Base-by-base conservation (phyloP, 805 yeast species). In the Tetrapisispora namnaoensis region DNA sequence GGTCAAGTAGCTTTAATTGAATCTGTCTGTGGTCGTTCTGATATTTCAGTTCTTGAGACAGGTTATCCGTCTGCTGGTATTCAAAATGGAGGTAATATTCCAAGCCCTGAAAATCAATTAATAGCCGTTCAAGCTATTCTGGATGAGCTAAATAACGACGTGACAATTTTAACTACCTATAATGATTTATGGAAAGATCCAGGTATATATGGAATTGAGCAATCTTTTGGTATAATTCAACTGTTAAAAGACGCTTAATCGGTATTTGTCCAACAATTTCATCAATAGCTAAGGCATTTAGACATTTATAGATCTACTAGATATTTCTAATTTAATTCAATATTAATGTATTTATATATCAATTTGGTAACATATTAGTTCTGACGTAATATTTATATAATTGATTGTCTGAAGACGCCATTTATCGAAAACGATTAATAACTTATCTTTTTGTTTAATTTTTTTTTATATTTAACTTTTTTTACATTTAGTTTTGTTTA, bases 181-280 rank as follows among this genome's bases (percentile, higher is more conserved):
- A 72, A 90, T 60, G 97, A 90, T 66, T 73, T 68, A 66, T 90
- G 97, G 97, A 90, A 90, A 65, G 58, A 60, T 9, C 89, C 96
- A 21, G 96, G 97, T 49, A 72, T 74, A 2, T 83, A 86, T 64
- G 85, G 83, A 53, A 80, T 90, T 60, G 97, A 90, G 69, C 96
- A 87, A 69, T 80, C 79, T 46, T 90, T 90, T 59, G 97, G 97
- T 58, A 70, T 79, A 54, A 71, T 77, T 49, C 63, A 72, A 37
- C 42, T 58, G 27, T 46, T 62, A 11, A n/a, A 42, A 30, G 37
- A 42, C 20, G 44, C 28, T 20, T 42, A 42, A 32, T 14, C n/a
- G n/a, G 11, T 16, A 22, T 18, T 3, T 16, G 4, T 36, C 6
- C 10, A 10, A 18, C 20, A 36, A 9, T 36, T 16, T 32, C n/a